phyloP scores from a whole-genome alignment of 257 asterid species.

The Euphrasia confusa region DNA sequence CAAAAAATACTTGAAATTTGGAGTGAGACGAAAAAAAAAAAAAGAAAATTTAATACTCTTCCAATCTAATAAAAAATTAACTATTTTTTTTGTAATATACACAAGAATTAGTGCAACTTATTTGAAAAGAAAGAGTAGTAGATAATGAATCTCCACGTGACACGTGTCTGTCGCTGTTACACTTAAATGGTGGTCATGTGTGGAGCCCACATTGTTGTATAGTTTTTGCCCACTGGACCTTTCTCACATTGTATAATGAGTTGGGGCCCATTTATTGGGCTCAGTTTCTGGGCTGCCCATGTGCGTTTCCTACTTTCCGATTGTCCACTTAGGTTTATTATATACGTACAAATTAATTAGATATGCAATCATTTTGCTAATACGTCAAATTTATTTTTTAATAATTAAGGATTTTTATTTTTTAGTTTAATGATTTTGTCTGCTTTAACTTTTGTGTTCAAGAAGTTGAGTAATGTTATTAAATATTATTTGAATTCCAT shows the following conservation, averaged over 20 bases:
- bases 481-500: too few relatives aligned
- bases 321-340: slow-evolving; percentile 26
- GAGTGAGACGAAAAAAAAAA: too few relatives aligned
- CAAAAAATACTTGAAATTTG: too few relatives aligned
- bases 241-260: slow-evolving; percentile 22
- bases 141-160: background rate
- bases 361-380: slow-evolving; percentile 27
- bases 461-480: slow-evolving; percentile 17
- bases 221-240: slow-evolving; percentile 27
- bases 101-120: too few relatives aligned
- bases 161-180: slow-evolving; percentile 37
- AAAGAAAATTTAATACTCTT: too few relatives aligned
- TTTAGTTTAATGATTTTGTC: slow-evolving; percentile 14
- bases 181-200: slow-evolving; percentile 18
- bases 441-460: slow-evolving; percentile 30
- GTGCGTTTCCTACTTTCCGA: slow-evolving; percentile 30
- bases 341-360: slow-evolving; percentile 8
- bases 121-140: too few relatives aligned
- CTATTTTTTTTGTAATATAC: too few relatives aligned
- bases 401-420: slow-evolving; percentile 16
- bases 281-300: slow-evolving; percentile 30
- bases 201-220: slow-evolving; percentile 28
- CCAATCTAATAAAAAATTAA: too few relatives aligned
- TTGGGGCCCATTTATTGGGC: slow-evolving; percentile 30
- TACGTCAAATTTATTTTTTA: slow-evolving; percentile 25